A percentile compares a stretch with the other conserved stretches of the same genome.
Conservation (phyloP, 345 rosid genomes). For the Salix brachista region DNA sequence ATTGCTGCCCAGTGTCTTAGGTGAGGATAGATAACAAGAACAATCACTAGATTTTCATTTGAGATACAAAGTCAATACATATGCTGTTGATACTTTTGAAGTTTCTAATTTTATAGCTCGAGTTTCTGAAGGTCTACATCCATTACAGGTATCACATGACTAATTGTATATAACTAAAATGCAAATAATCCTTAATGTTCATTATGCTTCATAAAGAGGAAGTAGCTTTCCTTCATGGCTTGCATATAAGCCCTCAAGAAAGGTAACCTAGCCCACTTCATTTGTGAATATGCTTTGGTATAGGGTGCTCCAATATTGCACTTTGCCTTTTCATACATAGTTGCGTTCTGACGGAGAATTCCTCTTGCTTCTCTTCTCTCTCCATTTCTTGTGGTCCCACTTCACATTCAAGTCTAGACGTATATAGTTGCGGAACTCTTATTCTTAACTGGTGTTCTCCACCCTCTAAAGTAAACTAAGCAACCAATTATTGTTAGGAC, state of each 20-base stretch:
- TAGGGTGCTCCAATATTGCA: no score
- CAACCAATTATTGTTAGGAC: neutral
- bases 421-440: neutral
- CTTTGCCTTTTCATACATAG: no score
- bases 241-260: neutral
- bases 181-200: neutral
- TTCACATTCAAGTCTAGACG: no score
- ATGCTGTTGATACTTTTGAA: neutral
- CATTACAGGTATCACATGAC: neutral
- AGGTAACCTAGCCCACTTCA: neutral
- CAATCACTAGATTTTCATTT: neutral
- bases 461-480: neutral
- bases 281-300: no score
- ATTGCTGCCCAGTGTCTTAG: slow-evolving; percentile 72
- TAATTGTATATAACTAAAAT: neutral
- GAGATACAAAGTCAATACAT: neutral
- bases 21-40: slow-evolving; percentile 25
- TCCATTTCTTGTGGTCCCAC: no score
- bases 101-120: neutral
- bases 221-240: neutral
- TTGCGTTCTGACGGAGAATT: no score
- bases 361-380: no score
- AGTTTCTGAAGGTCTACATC: neutral
- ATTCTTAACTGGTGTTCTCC: neutral
- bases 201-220: neutral